Evolutionary conservation across 108 stramenopile genomes (phyloP).

Genomic region (Skeletonema tropicum): DNA sequence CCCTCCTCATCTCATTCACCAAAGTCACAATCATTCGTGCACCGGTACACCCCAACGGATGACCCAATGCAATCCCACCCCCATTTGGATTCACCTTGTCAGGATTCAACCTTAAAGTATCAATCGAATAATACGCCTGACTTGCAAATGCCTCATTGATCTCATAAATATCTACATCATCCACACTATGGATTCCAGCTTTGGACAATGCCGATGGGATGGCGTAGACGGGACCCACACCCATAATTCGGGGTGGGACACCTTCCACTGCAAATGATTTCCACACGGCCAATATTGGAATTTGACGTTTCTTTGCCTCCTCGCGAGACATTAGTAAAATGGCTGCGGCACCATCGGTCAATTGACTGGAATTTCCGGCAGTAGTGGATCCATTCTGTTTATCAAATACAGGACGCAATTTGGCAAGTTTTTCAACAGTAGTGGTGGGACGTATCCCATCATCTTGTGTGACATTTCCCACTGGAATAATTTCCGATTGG

Average conservation of each 20-base stretch:
- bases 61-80: slow-evolving; percentile 96
- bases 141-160: slow-evolving; percentile 98
- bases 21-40: slow-evolving; percentile 92
- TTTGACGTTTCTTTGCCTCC: slow-evolving; percentile 66
- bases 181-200: slow-evolving; percentile 44
- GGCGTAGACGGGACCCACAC: slow-evolving; percentile 91
- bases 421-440: slow-evolving; percentile 70
- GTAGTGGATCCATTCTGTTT: slow-evolving; percentile 85
- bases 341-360: slow-evolving; percentile 97
- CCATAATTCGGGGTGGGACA: slow-evolving; percentile 93
- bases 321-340: slow-evolving; percentile 87
- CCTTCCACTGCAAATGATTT: slow-evolving; percentile 83
- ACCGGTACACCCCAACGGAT: slow-evolving; percentile 95
- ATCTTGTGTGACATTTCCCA: slow-evolving; percentile 77
- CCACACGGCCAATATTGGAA: slow-evolving; percentile 85
- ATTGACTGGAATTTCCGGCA: slow-evolving; percentile 92
- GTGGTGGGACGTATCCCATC: slow-evolving; percentile 92
- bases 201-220: slow-evolving; percentile 86
- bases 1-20: slow-evolving; percentile 86
- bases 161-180: slow-evolving; percentile 94
- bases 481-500: slow-evolving; percentile 87
- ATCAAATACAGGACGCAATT: slow-evolving; percentile 87
- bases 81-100: slow-evolving; percentile 96
- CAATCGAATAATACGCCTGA: slow-evolving; percentile 83
- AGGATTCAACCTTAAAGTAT: slow-evolving; percentile 58